A percentile compares a stretch with the other conserved stretches of the same genome.
phyloP scores from a whole-genome alignment of 352 stramenopile genomes.

The Pythium myriotylum region DNA sequence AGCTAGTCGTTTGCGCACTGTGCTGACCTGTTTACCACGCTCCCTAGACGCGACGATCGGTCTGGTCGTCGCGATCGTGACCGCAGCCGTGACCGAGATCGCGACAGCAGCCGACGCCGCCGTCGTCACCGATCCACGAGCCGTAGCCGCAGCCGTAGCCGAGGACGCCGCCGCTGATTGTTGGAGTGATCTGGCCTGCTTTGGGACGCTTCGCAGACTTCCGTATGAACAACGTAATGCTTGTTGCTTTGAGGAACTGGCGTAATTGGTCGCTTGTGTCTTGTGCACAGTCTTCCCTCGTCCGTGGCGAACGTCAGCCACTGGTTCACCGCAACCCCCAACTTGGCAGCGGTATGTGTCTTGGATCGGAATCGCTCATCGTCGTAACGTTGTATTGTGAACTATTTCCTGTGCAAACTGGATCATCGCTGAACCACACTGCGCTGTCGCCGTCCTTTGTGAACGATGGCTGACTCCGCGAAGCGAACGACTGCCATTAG shows the following conservation, averaged over 20 bases:
- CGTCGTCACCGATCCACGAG: constrained; percentile 34
- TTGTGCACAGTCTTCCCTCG: constrained; percentile 6
- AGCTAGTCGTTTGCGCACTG: background rate
- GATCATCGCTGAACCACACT: constrained; percentile 23
- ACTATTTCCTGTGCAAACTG: background rate
- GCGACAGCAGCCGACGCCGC: constrained; percentile 33
- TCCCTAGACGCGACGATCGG: constrained; percentile 21
- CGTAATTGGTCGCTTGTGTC: constrained; percentile 21
- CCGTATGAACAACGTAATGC: constrained; percentile 7
- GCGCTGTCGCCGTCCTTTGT: constrained; percentile 17
- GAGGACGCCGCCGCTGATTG: constrained; percentile 34
- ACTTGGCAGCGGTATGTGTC: constrained; percentile 12
- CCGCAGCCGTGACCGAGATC: constrained; percentile 30
- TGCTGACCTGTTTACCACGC: background rate
- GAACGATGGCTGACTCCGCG: constrained; percentile 22
- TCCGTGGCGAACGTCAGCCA: background rate
- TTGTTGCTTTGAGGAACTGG: constrained; percentile 1
- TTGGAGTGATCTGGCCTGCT: background rate
- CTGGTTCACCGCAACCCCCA: background rate
- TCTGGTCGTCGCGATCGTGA: constrained; percentile 36
- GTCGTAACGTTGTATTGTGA: background rate
- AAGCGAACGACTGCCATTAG: constrained; percentile 25
- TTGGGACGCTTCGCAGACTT: background rate
- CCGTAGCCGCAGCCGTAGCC: constrained; percentile 49
- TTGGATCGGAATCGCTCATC: no score